phyloP scores from a whole-genome alignment of 805 yeast genomes.

The Vanderwaltozyma polyspora region DNA sequence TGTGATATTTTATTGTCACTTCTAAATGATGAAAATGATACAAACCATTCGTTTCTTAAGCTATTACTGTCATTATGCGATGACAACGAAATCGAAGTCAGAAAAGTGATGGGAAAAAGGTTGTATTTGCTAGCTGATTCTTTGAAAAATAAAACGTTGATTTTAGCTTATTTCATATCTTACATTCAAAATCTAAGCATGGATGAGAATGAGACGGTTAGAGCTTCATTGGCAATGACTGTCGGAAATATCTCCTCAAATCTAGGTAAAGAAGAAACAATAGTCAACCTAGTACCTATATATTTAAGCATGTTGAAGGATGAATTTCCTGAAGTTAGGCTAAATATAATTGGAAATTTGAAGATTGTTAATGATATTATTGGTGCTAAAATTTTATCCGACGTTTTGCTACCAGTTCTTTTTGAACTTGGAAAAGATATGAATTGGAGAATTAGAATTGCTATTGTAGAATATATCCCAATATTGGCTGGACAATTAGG shows the following conservation, averaged over 20 bases:
- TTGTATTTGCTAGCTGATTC: conserved; percentile 62
- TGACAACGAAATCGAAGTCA: conserved; percentile 93
- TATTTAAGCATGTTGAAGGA: conserved; percentile 90
- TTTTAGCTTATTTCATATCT: conserved; percentile 64
- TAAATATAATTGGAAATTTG: conserved; percentile 85
- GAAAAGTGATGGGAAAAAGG: conserved; percentile 89
- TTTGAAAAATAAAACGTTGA: conserved; percentile 33
- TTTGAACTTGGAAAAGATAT: conserved; percentile 91
- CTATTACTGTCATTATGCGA: conserved; percentile 70
- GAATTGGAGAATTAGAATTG: conserved; percentile 95
- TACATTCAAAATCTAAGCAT: conserved; percentile 71
- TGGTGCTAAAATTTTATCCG: conserved; percentile 80
- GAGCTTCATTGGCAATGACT: conserved; percentile 84
- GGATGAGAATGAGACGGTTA: conserved; percentile 86
- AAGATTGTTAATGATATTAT: conserved; percentile 88
- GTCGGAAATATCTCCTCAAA: conserved; percentile 80
- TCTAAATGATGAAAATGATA: conserved; percentile 42
- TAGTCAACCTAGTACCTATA: conserved; percentile 73
- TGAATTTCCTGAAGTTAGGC: conserved; percentile 91
- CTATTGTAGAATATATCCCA: conserved; percentile 94
- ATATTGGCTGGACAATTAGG: conserved; percentile 90
- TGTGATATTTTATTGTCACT: conserved; percentile 62
- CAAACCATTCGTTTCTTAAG: conserved; percentile 37
- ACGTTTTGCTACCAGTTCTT: conserved; percentile 86
- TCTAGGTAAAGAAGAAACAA: conserved; percentile 74